Percentiles rank a stretch among this genome's conserved stretches.
These are phyloP conservation scores for Aspergillus tanneri DNA, from an alignment of 2,329 filamentous ascomycete species.

Conservation along the genomic window DNA sequence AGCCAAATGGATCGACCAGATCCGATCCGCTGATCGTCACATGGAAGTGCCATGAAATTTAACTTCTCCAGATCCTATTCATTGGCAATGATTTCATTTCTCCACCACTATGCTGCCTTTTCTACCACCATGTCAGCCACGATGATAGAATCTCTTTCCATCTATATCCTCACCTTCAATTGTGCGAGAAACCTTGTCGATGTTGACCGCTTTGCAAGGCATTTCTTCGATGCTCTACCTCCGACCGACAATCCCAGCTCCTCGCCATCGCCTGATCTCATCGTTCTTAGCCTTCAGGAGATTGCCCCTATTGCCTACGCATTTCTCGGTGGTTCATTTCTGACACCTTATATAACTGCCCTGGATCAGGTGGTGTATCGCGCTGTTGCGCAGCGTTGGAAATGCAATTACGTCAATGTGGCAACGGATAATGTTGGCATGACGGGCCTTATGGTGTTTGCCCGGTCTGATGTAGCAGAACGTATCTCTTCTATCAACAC, in stretches of 20 bases:
- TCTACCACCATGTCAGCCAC: background rate
- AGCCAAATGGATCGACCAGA: no score
- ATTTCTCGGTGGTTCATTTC: slow-evolving; percentile 79
- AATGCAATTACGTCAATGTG: slow-evolving; percentile 65
- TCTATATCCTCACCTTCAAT: slow-evolving; percentile 87
- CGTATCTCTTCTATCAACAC: slow-evolving; percentile 66
- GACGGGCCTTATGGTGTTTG: slow-evolving; percentile 86
- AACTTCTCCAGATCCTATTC: background rate
- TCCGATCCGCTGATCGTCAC: slow-evolving; percentile 7
- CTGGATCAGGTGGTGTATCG: slow-evolving; percentile 71
- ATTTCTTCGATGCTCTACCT: slow-evolving; percentile 63
- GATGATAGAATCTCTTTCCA: slow-evolving; percentile 56
- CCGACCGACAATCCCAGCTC: slow-evolving; percentile 48
- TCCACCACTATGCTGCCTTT: background rate
- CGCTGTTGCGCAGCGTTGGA: slow-evolving; percentile 55
- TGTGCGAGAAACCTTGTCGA: slow-evolving; percentile 73
- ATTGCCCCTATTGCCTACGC: slow-evolving; percentile 79
- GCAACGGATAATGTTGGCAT: slow-evolving; percentile 76
- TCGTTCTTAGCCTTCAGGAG: slow-evolving; percentile 77
- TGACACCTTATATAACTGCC: slow-evolving; percentile 71
- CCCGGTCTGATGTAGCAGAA: slow-evolving; percentile 57
- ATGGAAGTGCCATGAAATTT: background rate
- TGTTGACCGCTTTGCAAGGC: slow-evolving; percentile 66
- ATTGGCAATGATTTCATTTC: background rate
- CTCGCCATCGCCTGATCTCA: slow-evolving; percentile 61